Conservation (phyloP, 192 early-diverging fungal species). For the Diversispora epigaea region DNA sequence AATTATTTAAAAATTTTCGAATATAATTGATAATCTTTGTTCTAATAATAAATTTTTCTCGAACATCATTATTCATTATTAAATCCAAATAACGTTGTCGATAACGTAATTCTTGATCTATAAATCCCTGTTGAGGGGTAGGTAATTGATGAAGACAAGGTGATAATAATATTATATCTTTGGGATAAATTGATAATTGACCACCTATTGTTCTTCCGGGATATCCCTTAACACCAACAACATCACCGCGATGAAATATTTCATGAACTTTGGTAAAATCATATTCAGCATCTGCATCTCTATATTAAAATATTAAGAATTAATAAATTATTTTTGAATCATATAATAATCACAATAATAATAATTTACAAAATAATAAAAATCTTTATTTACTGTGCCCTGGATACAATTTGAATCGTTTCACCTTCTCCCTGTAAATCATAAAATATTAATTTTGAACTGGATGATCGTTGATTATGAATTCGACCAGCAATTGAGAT, state of each 20-base stretch:
- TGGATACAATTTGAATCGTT: slow-evolving; percentile 94
- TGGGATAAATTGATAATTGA: slow-evolving; percentile 93
- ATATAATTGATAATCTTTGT: slow-evolving; percentile 96
- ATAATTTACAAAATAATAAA: not conserved
- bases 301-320: not conserved
- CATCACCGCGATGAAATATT: slow-evolving; percentile 87
- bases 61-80: slow-evolving; percentile 96
- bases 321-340: not conserved
- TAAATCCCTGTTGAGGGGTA: slow-evolving; percentile 91
- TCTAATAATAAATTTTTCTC: slow-evolving; percentile 91
- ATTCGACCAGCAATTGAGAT: slow-evolving; percentile 89
- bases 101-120: slow-evolving; percentile 95
- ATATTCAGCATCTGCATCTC: slow-evolving; percentile 53
- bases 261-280: slow-evolving; percentile 82
- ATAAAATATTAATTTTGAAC: slow-evolving; percentile 91
- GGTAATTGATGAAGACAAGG: slow-evolving; percentile 97
- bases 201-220: slow-evolving; percentile 89
- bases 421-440: slow-evolving; percentile 90
- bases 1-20: slow-evolving; percentile 89
- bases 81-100: slow-evolving; percentile 97
- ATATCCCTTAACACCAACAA: slow-evolving; percentile 90
- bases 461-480: slow-evolving; percentile 89
- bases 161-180: slow-evolving; percentile 80
- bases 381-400: slow-evolving; percentile 61
- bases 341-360: not conserved